These are phyloP conservation scores for Chloropicon primus DNA, from an alignment of 139 green algal species.

Conservation along the genomic window DNA sequence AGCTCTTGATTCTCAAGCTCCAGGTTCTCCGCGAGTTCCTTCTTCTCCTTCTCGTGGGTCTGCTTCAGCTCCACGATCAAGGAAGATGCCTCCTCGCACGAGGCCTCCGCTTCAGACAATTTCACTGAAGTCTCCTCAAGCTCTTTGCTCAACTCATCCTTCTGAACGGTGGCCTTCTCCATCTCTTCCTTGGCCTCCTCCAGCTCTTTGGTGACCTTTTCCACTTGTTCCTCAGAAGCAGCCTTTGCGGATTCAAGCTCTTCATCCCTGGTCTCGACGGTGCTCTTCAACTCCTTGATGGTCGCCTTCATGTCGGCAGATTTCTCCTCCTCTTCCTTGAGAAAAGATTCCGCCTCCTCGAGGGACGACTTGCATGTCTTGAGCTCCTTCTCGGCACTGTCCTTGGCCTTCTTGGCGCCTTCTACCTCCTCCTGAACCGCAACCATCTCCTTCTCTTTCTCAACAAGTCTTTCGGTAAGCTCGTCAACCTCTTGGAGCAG, in stretches of 20 bases:
- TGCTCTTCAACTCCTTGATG: neutral
- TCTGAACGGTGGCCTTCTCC: neutral
- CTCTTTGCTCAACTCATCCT: neutral
- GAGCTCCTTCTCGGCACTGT: neutral
- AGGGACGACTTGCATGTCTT: no score
- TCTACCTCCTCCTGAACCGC: neutral
- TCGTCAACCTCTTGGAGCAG: neutral
- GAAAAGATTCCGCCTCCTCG: neutral
- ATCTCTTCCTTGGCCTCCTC: neutral
- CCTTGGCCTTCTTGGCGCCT: neutral
- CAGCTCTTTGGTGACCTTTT: no score
- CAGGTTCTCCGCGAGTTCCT: neutral
- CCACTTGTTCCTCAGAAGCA: no score
- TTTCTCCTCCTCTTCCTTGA: neutral
- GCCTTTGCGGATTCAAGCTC: no score
- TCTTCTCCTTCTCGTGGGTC: neutral
- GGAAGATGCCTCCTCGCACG: neutral
- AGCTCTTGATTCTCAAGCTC: neutral
- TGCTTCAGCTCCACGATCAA: neutral
- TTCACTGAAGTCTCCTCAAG: neutral
- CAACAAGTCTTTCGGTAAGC: neutral
- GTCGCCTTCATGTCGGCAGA: neutral
- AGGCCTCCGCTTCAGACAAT: neutral
- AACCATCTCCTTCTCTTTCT: neutral
- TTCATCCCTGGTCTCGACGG: neutral